Base-by-base conservation (phyloP, 805 yeast genomes). In the Ogataea siamensis region DNA sequence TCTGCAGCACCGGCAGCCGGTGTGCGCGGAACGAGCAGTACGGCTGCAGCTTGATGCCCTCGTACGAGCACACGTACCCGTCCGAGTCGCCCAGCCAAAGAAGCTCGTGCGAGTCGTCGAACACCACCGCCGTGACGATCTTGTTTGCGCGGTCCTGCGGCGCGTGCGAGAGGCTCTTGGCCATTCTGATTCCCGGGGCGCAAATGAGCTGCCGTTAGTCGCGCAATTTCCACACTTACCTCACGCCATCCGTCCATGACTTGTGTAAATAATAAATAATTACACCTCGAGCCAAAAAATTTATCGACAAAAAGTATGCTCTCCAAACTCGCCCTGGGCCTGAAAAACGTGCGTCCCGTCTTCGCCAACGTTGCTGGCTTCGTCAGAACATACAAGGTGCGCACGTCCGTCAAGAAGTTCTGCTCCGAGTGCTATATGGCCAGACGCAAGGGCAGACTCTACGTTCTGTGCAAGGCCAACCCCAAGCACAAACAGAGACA, bases 401-500 rank as follows among this genome's bases (percentile, higher is more conserved):
- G 91, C 63, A 80, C 97, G 5, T 77, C 98, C 1, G 95, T 93
- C 39, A 89, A 89, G 70, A 93, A 86, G 70, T 83, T 87, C 65
- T 93, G 99, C 63, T 73, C 82, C 25, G 93, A 87, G 60, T 93
- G 99, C 62, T 84, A 83, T 52, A 76, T 87, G 64, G 96, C 93
- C 8, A 83, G 94, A 65, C 83, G 98, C 64, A 93, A 89, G 66
- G 99, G 99, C 28, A 74, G 93, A 55, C 91, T 89, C 9, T 87
- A 87, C 49, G 95, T 93, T 26, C 82, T 86, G 59, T 91, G 99
- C 72, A 93, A 89, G 62, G 72, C 93, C 32, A 87, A 89, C 60
- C 87, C 88, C 46, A 87, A 87, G 60, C 98, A 89, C 65, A 89
- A 89, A 66, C 97, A 89, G 65, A 86, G 95, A 63, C 96, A 87